phyloP scores from a whole-genome alignment of 169 alveolate species.

The Plasmodium gonderi region DNA sequence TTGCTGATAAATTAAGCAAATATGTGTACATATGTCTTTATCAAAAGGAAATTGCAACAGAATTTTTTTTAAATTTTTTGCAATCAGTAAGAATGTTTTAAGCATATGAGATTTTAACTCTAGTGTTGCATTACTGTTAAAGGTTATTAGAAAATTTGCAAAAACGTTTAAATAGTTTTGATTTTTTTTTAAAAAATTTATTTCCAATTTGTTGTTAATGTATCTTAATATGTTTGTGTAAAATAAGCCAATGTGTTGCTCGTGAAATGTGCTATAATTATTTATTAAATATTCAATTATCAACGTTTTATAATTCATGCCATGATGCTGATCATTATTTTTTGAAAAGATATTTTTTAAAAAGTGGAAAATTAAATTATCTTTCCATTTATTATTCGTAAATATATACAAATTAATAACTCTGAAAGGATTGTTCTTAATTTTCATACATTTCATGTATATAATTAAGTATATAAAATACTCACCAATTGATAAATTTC shows the following conservation, averaged over 20 bases:
- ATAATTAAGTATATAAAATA: conserved; percentile 61
- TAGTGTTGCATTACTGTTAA: conserved; percentile 39
- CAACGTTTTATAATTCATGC: conserved; percentile 41
- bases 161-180: conserved; percentile 72
- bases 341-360: conserved; percentile 54
- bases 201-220: conserved; percentile 58
- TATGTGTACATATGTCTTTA: conserved; percentile 76
- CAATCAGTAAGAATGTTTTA: conserved; percentile 27
- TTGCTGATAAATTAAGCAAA: conserved; percentile 67
- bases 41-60: conserved; percentile 71
- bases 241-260: not conserved
- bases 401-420: conserved; percentile 44
- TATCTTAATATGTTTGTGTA: conserved; percentile 39
- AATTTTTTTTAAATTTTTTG: conserved; percentile 71
- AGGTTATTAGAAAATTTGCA: conserved; percentile 72
- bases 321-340: not conserved
- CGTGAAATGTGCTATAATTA: conserved; percentile 51
- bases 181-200: conserved; percentile 65
- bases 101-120: conserved; percentile 37
- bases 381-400: conserved; percentile 64
- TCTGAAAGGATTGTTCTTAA: conserved; percentile 30
- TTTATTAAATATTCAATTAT: conserved; percentile 69
- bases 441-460: conserved; percentile 50
- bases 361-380: conserved; percentile 45
- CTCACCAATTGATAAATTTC: conserved; percentile 65